Evolutionary conservation across 2,329 filamentous ascomycete genomes (phyloP).

Genomic region (Tricladium varicosporioides): DNA sequence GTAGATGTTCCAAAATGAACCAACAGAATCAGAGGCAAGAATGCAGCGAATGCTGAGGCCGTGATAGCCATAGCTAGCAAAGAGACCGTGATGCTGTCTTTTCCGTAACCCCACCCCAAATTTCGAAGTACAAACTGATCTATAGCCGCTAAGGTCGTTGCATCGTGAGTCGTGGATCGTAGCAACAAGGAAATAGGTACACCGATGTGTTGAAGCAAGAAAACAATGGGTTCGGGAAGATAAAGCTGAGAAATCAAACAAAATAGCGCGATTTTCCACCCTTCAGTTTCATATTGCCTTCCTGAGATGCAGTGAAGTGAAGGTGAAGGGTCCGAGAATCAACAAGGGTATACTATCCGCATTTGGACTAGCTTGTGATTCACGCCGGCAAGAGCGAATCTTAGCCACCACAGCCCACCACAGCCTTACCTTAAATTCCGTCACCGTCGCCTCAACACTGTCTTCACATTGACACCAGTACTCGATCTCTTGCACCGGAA

Average conservation of each 20-base stretch:
- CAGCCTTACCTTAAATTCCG: conserved; percentile 12
- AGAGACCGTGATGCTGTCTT: not conserved
- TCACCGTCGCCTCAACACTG: conserved; percentile 13
- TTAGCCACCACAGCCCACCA: conserved; percentile 11
- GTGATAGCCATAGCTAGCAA: not conserved
- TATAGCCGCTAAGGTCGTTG: not conserved
- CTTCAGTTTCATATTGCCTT: not conserved
- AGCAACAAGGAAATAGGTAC: not conserved
- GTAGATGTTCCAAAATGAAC: not conserved
- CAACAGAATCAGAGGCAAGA: not conserved
- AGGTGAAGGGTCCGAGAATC: conserved; percentile 5
- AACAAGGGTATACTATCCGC: conserved; percentile 10
- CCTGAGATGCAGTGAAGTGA: not conserved
- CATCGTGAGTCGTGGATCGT: not conserved
- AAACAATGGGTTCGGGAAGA: not conserved
- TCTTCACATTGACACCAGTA: conserved; percentile 11
- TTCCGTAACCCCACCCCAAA: not conserved
- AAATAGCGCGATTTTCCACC: not conserved
- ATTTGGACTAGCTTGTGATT: conserved; percentile 20
- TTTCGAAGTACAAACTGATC: not conserved
- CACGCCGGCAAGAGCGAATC: conserved; percentile 17
- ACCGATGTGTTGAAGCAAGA: not conserved
- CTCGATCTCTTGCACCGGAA: not conserved
- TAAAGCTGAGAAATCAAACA: not conserved
- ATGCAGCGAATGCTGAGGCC: not conserved